These are phyloP conservation scores for Colletotrichum tanaceti DNA, from an alignment of 2,329 filamentous ascomycete species.

Conservation along the genomic window DNA sequence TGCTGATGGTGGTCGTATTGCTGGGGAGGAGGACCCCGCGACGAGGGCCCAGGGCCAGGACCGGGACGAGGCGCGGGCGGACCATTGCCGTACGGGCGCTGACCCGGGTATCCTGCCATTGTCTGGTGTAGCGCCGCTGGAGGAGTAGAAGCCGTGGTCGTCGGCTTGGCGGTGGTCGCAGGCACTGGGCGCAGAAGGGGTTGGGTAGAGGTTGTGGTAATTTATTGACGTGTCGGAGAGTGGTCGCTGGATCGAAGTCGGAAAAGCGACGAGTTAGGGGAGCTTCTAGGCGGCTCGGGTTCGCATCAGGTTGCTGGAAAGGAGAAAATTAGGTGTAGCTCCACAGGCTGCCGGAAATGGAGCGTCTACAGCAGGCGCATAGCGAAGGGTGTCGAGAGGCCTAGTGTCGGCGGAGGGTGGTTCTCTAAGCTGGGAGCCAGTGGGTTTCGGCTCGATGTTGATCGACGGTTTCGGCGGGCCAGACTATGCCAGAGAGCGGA, in stretches of 20 bases:
- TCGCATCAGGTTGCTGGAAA: slow-evolving; percentile 32
- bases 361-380: slow-evolving; percentile 34
- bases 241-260: slow-evolving; percentile 19
- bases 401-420: slow-evolving; percentile 23
- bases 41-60: slow-evolving; percentile 22
- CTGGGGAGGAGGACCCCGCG: slow-evolving; percentile 48
- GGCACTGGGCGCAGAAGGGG: slow-evolving; percentile 11
- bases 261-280: slow-evolving; percentile 20
- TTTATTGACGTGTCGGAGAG: neutral
- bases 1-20: slow-evolving; percentile 61
- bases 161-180: neutral
- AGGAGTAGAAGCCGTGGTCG: slow-evolving; percentile 14
- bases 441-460: slow-evolving; percentile 53
- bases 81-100: slow-evolving; percentile 61
- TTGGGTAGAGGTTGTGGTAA: neutral
- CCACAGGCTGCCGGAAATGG: slow-evolving; percentile 38
- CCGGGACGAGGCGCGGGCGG: slow-evolving; percentile 56
- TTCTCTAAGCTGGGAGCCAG: slow-evolving; percentile 33
- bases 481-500: slow-evolving; percentile 40
- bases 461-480: slow-evolving; percentile 54
- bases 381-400: slow-evolving; percentile 22
- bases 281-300: slow-evolving; percentile 24
- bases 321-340: slow-evolving; percentile 37
- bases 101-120: slow-evolving; percentile 52
- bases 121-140: slow-evolving; percentile 24